Percentiles rank a stretch among this genome's conserved stretches.
phyloP scores from a whole-genome alignment of 805 yeast genomes.

The Yamadazyma kitorensis region DNA sequence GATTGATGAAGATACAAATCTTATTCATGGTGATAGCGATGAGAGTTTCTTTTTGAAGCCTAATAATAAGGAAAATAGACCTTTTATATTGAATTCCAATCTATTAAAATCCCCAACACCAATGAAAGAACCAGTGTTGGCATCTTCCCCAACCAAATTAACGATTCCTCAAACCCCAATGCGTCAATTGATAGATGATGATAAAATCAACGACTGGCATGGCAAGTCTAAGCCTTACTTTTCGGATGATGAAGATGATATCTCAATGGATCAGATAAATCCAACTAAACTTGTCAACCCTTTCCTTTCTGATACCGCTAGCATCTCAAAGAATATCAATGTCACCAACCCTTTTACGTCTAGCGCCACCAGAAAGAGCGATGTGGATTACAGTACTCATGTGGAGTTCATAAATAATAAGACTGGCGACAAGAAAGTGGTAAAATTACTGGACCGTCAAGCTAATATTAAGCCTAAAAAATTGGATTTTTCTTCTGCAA shows the following conservation, averaged over 20 bases:
- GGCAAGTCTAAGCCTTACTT: constrained; percentile 29
- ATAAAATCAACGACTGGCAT: constrained; percentile 35
- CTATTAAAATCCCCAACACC: constrained; percentile 5
- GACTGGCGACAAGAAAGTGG: constrained; percentile 35
- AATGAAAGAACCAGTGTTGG: constrained; percentile 1
- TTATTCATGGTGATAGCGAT: constrained; percentile 16
- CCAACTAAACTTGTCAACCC: constrained; percentile 19
- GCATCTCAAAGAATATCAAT: background rate
- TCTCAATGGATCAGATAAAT: constrained; percentile 2
- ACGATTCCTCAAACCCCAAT: constrained; percentile 25
- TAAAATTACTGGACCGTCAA: constrained; percentile 31
- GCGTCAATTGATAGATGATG: constrained; percentile 31
- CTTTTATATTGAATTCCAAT: constrained; percentile 6
- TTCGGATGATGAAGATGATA: constrained; percentile 30
- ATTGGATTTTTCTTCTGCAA: constrained; percentile 20
- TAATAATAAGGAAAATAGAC: background rate
- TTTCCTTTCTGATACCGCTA: constrained; percentile 12
- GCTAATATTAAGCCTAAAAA: constrained; percentile 36
- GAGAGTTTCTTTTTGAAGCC: constrained; percentile 7
- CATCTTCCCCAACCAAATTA: constrained; percentile 5
- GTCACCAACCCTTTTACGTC: background rate
- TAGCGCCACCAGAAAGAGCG: background rate
- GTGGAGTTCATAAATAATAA: constrained; percentile 31
- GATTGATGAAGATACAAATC: background rate
- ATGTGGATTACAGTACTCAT: constrained; percentile 21